A percentile compares a stretch with the other conserved stretches of the same genome.
phyloP scores from a whole-genome alignment of 371 early-diverging fungal genomes.

The Quaeritorhiza haematococci region DNA sequence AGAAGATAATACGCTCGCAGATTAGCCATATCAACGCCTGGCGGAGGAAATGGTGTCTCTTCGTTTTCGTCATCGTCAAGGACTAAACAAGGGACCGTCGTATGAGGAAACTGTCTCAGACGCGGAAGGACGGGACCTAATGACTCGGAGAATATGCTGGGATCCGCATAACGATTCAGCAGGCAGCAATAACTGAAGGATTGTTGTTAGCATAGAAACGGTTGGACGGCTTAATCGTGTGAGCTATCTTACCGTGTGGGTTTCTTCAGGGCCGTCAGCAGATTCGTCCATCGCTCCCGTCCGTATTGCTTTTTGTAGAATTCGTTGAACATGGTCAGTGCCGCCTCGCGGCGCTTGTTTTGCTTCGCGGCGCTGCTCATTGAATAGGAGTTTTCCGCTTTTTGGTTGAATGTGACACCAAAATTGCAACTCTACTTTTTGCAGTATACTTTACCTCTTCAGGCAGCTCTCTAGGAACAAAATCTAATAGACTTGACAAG shows the following conservation, averaged over 20 bases:
- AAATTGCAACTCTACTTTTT: too few species aligned
- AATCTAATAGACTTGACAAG: too few species aligned
- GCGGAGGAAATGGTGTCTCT: conserved; percentile 11
- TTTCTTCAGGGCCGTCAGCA: conserved; percentile 40
- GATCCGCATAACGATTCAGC: conserved; percentile 47
- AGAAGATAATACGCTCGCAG: conserved; percentile 47
- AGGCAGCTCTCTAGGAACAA: too few species aligned
- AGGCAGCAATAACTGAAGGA: conserved; percentile 51
- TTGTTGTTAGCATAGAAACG: too few species aligned
- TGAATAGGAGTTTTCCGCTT: too few species aligned
- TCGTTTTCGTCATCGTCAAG: conserved; percentile 15
- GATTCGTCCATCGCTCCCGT: conserved; percentile 43
- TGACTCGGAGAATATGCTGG: conserved; percentile 19
- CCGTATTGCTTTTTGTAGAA: conserved; percentile 47
- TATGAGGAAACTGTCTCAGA: conserved; percentile 23
- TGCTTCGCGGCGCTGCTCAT: too few species aligned
- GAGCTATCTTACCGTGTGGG: too few species aligned
- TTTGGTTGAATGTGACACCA: too few species aligned
- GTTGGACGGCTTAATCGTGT: too few species aligned
- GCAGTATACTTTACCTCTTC: too few species aligned
- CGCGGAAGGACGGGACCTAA: conserved; percentile 25
- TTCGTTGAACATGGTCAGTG: conserved; percentile 26
- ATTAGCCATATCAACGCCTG: conserved; percentile 8
- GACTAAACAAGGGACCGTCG: conserved; percentile 39
- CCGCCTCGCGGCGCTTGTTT: conserved; percentile 13